Evolutionary conservation across 2,329 filamentous ascomycete genomes (phyloP).

Genomic region (Exophiala sp.): DNA sequence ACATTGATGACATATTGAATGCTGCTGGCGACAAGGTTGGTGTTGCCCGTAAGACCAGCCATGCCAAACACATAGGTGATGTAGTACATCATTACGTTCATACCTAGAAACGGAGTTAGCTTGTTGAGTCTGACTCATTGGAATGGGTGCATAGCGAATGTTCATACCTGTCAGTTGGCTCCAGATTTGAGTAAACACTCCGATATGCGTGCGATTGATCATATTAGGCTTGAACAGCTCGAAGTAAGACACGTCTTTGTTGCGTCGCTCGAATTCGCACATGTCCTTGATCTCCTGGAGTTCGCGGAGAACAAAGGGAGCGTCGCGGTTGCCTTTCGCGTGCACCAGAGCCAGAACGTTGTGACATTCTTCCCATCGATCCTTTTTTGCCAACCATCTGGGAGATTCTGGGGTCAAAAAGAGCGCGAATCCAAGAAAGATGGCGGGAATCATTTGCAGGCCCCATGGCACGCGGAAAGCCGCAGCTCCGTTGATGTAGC

Average conservation of each 20-base stretch:
- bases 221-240: slow-evolving; percentile 72
- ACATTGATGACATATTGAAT: slow-evolving; percentile 81
- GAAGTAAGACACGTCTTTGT: slow-evolving; percentile 65
- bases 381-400: slow-evolving; percentile 61
- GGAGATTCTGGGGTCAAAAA: slow-evolving; percentile 62
- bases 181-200: slow-evolving; percentile 72
- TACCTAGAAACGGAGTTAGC: not conserved
- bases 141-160: no score
- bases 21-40: slow-evolving; percentile 61
- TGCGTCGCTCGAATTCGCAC: slow-evolving; percentile 68
- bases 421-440: slow-evolving; percentile 57
- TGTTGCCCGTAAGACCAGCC: slow-evolving; percentile 61
- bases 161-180: slow-evolving; percentile 72
- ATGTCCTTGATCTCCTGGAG: slow-evolving; percentile 69
- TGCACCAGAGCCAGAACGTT: slow-evolving; percentile 56
- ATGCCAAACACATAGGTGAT: slow-evolving; percentile 53
- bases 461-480: slow-evolving; percentile 65
- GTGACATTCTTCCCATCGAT: slow-evolving; percentile 55
- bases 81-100: slow-evolving; percentile 60
- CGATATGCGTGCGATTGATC: slow-evolving; percentile 69
- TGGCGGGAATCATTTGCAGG: slow-evolving; percentile 59
- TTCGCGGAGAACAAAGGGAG: slow-evolving; percentile 65
- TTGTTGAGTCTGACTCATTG: no score
- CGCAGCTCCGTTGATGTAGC: slow-evolving; percentile 55
- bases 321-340: slow-evolving; percentile 61